Percentiles rank a stretch among this genome's conserved stretches.
Conservation (phyloP, 768 basidiomycete genomes). For the Boletus insuetus region DNA sequence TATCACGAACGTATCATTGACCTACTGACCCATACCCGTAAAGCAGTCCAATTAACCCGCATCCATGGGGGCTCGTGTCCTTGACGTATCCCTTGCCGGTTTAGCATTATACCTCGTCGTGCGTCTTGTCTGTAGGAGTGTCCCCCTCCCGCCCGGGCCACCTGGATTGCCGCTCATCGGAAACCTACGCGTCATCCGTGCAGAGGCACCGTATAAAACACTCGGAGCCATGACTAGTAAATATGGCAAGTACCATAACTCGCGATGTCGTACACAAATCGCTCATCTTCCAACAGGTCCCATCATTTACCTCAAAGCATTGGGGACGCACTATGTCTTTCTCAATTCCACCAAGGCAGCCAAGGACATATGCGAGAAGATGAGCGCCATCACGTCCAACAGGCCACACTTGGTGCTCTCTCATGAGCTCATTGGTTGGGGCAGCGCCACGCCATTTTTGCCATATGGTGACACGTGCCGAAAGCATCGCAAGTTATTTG, state of each 20-base stretch:
- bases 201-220: constrained; percentile 46
- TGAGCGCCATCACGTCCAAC: constrained; percentile 1
- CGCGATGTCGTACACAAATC: constrained; percentile 8
- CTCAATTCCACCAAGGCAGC: constrained; percentile 42
- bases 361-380: constrained; percentile 11
- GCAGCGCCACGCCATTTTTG: background rate
- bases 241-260: constrained; percentile 35
- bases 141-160: constrained; percentile 6
- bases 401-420: constrained; percentile 6
- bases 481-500: background rate
- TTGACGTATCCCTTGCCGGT: background rate
- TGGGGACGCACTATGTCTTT: constrained; percentile 46
- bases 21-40: too few relatives aligned
- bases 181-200: constrained; percentile 54
- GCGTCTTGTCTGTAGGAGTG: background rate
- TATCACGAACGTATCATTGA: too few relatives aligned
- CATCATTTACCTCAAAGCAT: constrained; percentile 16
- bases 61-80: background rate
- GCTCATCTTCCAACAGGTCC: constrained; percentile 1
- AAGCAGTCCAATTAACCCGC: too few relatives aligned
- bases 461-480: background rate
- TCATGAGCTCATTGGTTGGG: constrained; percentile 21
- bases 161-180: constrained; percentile 41
- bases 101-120: background rate
- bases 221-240: constrained; percentile 39